Evolutionary conservation across 1,139 yeast genomes (phyloP), one percentile per base, ranked within the genome.

Genomic region (Diutina sp.): DNA sequence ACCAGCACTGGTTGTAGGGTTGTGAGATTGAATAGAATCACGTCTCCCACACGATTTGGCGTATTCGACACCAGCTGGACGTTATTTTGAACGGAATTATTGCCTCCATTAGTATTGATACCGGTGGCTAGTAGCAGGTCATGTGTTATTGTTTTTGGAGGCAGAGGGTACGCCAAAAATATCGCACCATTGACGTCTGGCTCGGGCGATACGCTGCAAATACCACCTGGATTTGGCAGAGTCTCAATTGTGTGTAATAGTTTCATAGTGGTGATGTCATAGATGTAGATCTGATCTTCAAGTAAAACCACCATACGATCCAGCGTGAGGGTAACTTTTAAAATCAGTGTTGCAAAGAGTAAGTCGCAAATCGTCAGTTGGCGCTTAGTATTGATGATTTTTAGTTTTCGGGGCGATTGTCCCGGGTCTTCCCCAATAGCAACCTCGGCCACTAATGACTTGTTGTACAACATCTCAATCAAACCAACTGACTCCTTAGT

Each of bases 381-480:
- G 58, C 78, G 77, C 67, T 88, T 90, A 2, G 96, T 89, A 71
- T 95, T 93, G 60, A 90, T 77, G 58, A 90, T 84, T 66, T 84
- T 83, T 58, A 93, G 75, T 62, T 90, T 82, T 58, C 97, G 77
- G 14, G 97, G 96, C 8, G 95, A 86, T 64, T 86, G 77, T 2
- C 80, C 79, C 1, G 90, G 85, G 63, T 85, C 90, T 63, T 90
- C 96, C 6, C 97, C 97, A 58, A 85, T 72, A 1, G 96, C 96
- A 3, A 91, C 96, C 11, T 90, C 77, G 1, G 96, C 97, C 32
- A 93, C 78, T 53, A 93, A 76, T 1, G 96, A 88, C 0, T 99
- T 90, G 58, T 90, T 82, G 65, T 90, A 93, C 50, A 93, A 78
- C 98, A 93, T 91, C 68, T 91, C 97, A 44, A 90, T 87, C 18